Percentiles rank a stretch among this genome's conserved stretches.
Evolutionary conservation across 352 stramenopile genomes (phyloP).

Genomic region (Globisporangium spiculum): DNA sequence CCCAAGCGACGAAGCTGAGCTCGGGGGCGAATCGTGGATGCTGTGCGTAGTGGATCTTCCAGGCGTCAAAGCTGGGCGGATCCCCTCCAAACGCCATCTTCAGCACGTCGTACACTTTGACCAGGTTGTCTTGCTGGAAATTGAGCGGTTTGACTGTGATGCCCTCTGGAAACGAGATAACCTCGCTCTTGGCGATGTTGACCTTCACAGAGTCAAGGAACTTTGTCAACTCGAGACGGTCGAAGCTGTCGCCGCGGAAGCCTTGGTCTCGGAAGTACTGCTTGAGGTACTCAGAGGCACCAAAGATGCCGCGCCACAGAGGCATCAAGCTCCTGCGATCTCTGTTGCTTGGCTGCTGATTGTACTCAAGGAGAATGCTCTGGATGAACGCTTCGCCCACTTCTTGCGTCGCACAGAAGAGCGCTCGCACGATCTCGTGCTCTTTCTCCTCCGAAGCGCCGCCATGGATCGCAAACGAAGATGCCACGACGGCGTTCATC

Average conservation of each 20-base stretch:
- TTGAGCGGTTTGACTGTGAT: slow-evolving; percentile 5
- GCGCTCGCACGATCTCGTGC: not conserved
- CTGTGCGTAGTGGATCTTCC: slow-evolving; percentile 20
- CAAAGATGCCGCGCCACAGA: not conserved
- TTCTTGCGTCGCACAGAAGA: not conserved
- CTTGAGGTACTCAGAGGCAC: not conserved
- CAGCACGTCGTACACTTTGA: slow-evolving; percentile 14
- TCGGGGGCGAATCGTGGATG: slow-evolving; percentile 18
- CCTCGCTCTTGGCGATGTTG: not conserved
- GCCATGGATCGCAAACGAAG: not conserved
- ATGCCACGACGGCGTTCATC: not conserved
- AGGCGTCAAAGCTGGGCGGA: slow-evolving; percentile 15
- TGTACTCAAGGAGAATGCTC: not conserved
- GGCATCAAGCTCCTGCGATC: not conserved
- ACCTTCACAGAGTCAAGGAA: not conserved
- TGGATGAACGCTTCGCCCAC: not conserved
- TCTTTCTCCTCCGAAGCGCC: not conserved
- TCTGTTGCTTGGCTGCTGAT: not conserved
- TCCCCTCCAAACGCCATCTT: slow-evolving; percentile 14
- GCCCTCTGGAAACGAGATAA: not conserved
- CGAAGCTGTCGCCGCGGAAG: not conserved
- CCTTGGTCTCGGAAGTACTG: not conserved
- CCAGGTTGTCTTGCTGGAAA: not conserved
- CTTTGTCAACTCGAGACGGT: slow-evolving; percentile 4
- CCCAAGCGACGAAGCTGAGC: slow-evolving; percentile 14